phyloP scores from a whole-genome alignment of 805 yeast species.

The Zygosaccharomyces lentus region DNA sequence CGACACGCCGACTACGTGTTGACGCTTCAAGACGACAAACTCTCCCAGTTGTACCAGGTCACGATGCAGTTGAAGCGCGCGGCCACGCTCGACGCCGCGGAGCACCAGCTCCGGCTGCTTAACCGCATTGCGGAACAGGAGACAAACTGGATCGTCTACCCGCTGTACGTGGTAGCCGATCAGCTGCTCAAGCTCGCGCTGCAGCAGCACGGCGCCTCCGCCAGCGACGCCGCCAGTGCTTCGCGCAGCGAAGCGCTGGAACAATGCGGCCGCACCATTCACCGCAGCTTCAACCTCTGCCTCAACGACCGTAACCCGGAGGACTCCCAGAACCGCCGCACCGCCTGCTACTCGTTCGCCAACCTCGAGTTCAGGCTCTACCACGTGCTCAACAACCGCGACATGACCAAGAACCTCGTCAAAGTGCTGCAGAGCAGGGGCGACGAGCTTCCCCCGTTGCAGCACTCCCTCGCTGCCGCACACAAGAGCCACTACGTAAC shows the following conservation, averaged over 20 bases:
- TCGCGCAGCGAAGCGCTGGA: constrained; percentile 36
- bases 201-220: too few species aligned
- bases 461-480: constrained; percentile 22
- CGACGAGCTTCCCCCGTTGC: constrained; percentile 13
- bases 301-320: constrained; percentile 71
- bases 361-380: constrained; percentile 67
- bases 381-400: constrained; percentile 59
- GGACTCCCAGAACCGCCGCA: constrained; percentile 45
- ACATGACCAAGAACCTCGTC: constrained; percentile 69
- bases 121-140: constrained; percentile 52
- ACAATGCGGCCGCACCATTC: constrained; percentile 58
- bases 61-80: constrained; percentile 12
- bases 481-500: constrained; percentile 54
- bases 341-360: constrained; percentile 65
- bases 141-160: constrained; percentile 45
- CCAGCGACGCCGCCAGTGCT: constrained; percentile 17
- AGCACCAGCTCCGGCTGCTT: constrained; percentile 42
- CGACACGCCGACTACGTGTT: constrained; percentile 6
- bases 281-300: constrained; percentile 70
- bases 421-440: constrained; percentile 53
- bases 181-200: constrained; percentile 17
- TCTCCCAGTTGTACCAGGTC: constrained; percentile 18
- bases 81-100: constrained; percentile 13
- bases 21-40: constrained; percentile 8
- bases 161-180: constrained; percentile 21